Percentiles rank a stretch among this genome's conserved stretches.
Evolutionary conservation across 208 protist species (phyloP).

Genomic region (Tritrichomonas musculus): DNA sequence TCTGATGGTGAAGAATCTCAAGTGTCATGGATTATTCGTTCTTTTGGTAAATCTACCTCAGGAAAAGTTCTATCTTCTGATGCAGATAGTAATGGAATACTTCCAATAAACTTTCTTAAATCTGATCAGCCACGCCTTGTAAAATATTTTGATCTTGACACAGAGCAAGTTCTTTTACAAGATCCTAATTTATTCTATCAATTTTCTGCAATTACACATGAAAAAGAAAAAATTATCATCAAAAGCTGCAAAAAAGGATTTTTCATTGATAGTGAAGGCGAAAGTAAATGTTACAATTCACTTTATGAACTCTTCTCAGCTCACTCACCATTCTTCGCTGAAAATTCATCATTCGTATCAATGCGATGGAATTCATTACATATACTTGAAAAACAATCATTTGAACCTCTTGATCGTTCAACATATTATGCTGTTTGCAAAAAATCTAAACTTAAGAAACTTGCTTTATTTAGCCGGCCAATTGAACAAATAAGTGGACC

Average conservation of each 20-base stretch:
- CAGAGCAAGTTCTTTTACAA: no score
- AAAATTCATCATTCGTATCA: not conserved
- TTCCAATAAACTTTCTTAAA: not conserved
- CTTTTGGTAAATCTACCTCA: not conserved
- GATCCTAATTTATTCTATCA: not conserved
- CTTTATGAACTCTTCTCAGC: not conserved
- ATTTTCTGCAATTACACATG: not conserved
- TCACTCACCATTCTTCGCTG: not conserved
- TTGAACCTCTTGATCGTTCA: no score
- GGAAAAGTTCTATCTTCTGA: not conserved
- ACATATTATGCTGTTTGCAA: no score
- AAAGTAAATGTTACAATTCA: not conserved
- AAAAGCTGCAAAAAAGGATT: not conserved
- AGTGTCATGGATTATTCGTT: not conserved
- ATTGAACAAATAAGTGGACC: no score
- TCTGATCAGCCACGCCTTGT: not conserved
- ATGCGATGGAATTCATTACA: no score
- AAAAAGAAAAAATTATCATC: not conserved
- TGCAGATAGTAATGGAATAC: not conserved
- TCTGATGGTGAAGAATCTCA: not conserved
- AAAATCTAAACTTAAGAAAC: no score
- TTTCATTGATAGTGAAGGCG: not conserved
- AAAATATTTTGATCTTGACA: not conserved
- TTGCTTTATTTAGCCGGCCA: no score
- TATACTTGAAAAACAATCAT: no score